phyloP scores from a whole-genome alignment of 257 asterid species.

The Coffea canephora region DNA sequence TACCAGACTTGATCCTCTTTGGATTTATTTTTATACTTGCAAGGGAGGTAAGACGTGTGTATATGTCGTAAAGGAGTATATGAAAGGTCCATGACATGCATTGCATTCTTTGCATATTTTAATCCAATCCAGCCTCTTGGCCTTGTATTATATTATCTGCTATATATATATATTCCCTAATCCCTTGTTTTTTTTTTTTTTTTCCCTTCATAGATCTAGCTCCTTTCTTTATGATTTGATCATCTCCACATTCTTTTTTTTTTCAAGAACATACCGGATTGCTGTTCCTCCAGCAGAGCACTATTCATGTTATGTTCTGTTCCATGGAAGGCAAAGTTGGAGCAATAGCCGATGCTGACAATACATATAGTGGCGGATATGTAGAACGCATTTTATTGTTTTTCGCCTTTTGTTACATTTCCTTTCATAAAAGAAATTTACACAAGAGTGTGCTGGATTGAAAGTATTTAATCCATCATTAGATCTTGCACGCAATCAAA shows the following conservation, averaged over 20 bases:
- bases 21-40: neutral
- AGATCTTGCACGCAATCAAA: too few relatives aligned
- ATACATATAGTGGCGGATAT: too few relatives aligned
- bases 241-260: neutral
- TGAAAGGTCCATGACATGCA: neutral
- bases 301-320: too few relatives aligned
- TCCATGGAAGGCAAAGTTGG: too few relatives aligned
- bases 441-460: too few relatives aligned
- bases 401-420: too few relatives aligned
- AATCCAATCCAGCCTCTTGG: neutral
- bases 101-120: neutral
- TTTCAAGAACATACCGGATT: neutral
- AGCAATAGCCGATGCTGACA: too few relatives aligned
- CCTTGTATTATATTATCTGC: too few relatives aligned
- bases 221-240: neutral
- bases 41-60: neutral
- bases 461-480: too few relatives aligned
- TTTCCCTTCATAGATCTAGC: neutral
- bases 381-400: too few relatives aligned
- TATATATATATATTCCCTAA: neutral
- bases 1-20: neutral
- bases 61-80: neutral
- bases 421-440: too few relatives aligned
- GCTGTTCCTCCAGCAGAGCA: neutral
- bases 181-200: neutral